A percentile compares a stretch with the other conserved stretches of the same genome.
These are phyloP conservation scores for Arthrobotrys entomopaga DNA, from an alignment of 2,329 filamentous ascomycete genomes.

Conservation along the genomic window DNA sequence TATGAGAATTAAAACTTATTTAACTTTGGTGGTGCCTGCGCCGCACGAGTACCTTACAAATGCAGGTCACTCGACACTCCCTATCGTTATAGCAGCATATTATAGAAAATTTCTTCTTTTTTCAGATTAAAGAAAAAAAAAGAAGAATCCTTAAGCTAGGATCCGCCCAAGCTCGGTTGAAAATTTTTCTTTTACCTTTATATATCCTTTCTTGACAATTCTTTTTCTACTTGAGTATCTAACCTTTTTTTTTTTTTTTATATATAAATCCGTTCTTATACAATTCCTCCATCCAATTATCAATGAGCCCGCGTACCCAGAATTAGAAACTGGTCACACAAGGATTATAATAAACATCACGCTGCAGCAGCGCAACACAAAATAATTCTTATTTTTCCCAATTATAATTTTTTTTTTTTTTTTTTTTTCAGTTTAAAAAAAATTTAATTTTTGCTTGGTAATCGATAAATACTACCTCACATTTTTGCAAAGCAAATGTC, in stretches of 20 bases:
- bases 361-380: slow-evolving; percentile 17
- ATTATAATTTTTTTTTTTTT: not conserved
- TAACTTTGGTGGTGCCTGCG: slow-evolving; percentile 33
- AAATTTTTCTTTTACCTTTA: slow-evolving; percentile 25
- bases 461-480: not conserved
- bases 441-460: too few relatives aligned
- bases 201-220: slow-evolving; percentile 8
- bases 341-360: slow-evolving; percentile 19
- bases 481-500: too few relatives aligned
- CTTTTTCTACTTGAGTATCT: slow-evolving; percentile 1
- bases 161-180: slow-evolving; percentile 46
- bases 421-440: too few relatives aligned
- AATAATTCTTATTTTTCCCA: not conserved
- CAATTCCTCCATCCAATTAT: slow-evolving; percentile 27
- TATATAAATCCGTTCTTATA: not conserved
- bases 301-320: slow-evolving; percentile 11
- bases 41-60: slow-evolving; percentile 34
- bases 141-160: slow-evolving; percentile 31
- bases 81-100: slow-evolving; percentile 7
- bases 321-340: slow-evolving; percentile 13
- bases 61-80: slow-evolving; percentile 32
- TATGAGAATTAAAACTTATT: slow-evolving; percentile 14
- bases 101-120: slow-evolving; percentile 12
- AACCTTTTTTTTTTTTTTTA: slow-evolving; percentile 12
- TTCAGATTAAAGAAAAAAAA: not conserved